These are phyloP conservation scores for Tuber umbilicatum DNA, from an alignment of 495 filamentous ascomycete species.

Conservation along the genomic window DNA sequence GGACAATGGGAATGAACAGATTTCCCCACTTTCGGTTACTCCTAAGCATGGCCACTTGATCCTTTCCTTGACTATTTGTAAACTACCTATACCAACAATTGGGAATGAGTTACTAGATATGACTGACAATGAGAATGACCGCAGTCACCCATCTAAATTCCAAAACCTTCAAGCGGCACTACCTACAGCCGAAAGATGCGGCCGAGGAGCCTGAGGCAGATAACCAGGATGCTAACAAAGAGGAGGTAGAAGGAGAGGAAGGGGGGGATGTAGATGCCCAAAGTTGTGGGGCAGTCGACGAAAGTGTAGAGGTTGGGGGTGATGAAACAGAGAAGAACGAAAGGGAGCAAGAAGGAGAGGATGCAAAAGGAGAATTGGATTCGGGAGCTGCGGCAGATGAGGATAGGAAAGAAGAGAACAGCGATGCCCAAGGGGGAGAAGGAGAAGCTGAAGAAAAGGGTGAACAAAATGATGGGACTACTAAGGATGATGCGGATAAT, in stretches of 20 bases:
- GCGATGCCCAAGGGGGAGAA: neutral
- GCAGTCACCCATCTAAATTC: conserved; percentile 17
- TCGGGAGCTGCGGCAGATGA: neutral
- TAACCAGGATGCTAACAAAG: conserved; percentile 14
- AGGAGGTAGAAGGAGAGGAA: conserved; percentile 14
- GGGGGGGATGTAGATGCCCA: conserved; percentile 18
- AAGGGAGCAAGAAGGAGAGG: conserved; percentile 8
- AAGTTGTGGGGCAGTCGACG: conserved; percentile 9
- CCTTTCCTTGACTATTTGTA: conserved; percentile 16
- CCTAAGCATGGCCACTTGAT: conserved; percentile 14
- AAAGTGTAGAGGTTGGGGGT: conserved; percentile 19
- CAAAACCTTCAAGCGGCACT: conserved; percentile 3
- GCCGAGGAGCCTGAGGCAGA: no score
- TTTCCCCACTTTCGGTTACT: conserved; percentile 7
- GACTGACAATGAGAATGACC: neutral
- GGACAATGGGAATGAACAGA: neutral
- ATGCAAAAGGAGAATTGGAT: neutral
- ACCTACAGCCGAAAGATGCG: conserved; percentile 1
- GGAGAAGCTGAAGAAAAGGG: neutral
- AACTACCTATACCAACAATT: neutral
- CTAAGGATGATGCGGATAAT: neutral
- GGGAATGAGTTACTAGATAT: neutral
- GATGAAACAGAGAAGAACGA: conserved; percentile 11
- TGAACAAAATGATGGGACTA: neutral
- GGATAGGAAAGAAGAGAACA: neutral